Base-by-base conservation (phyloP, 352 stramenopile genomes). In the Globisporangium paddicum region DNA sequence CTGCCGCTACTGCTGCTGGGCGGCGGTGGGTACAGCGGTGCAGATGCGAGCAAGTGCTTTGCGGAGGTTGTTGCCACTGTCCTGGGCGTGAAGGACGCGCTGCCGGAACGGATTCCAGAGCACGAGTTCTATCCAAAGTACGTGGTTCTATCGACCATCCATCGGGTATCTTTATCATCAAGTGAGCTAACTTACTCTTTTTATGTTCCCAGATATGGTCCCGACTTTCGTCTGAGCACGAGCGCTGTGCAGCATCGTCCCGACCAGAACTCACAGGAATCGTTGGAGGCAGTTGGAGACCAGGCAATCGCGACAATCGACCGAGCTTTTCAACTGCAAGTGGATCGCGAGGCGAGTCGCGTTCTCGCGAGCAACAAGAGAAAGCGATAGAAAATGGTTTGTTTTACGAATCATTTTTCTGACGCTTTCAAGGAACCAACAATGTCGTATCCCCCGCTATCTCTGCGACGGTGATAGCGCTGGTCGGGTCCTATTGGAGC, bases 1-100 rank as follows among this genome's bases (percentile, higher is more conserved):
- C 25, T 70, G 10, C 76, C 78, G 10, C 48, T 90, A 9, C 32
- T 94, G 21, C 30, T 90, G 7, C 62, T 92, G 13, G 84, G 84
- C 21, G 79, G 71, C 2, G 84, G 79, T 16, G 84, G 79, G 1
- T 90, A 94, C 60, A 78, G 77, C 55, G 80, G 75, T n/a, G 66
- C 72, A 8, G 75, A 90, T 47, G 79, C 77, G 3, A 74, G 69
- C 48, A 68, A 82, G 28, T 72, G 68, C 25, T 79, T 82, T 52
- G 69, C 78, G 10, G 69, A 75, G 13, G 63, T 85, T 46, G 69
- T 80, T n/a, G 71, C 78, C 25, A 75, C 79, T 42, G 64, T 69
- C 7, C 73, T 80, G 47, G 64, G 73, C 37, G 51, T 66, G 46
- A 14, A 55, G 48, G 9, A 35, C 40, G 21, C 57, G 41, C 51